Evolutionary conservation across 1,139 yeast species (phyloP).

Genomic region (Magnusiomyces paraingens): DNA sequence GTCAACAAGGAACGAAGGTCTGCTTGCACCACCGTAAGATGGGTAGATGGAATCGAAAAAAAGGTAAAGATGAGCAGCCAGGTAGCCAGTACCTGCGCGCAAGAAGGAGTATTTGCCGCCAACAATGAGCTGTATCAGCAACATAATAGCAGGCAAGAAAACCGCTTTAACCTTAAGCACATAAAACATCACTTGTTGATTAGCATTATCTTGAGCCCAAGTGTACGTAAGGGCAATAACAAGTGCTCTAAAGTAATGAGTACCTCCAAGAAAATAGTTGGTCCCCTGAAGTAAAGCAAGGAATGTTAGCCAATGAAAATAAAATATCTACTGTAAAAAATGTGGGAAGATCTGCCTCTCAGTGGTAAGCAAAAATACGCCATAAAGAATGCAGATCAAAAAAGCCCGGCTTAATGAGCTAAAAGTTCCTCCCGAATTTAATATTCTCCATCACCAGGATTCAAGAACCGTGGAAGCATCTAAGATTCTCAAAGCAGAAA

Average conservation of each 20-base stretch:
- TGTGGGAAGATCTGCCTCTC: too few species aligned
- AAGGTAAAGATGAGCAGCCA: slow-evolving; percentile 33
- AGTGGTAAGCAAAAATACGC: background rate
- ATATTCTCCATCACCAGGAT: slow-evolving; percentile 26
- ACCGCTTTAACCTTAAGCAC: slow-evolving; percentile 31
- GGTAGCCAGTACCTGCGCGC: slow-evolving; percentile 30
- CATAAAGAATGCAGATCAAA: slow-evolving; percentile 5
- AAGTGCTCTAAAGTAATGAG: slow-evolving; percentile 24
- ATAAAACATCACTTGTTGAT: slow-evolving; percentile 25
- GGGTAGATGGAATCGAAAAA: slow-evolving; percentile 27
- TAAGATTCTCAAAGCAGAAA: slow-evolving; percentile 17
- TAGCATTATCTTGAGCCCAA: slow-evolving; percentile 34
- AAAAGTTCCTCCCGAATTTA: slow-evolving; percentile 13
- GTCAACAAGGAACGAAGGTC: slow-evolving; percentile 19
- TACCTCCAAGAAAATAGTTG: slow-evolving; percentile 22
- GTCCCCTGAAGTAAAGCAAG: slow-evolving; percentile 14
- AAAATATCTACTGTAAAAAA: too few species aligned
- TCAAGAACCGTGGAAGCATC: slow-evolving; percentile 26
- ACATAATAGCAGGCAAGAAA: slow-evolving; percentile 32
- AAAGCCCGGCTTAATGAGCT: slow-evolving; percentile 13
- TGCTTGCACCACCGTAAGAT: slow-evolving; percentile 19
- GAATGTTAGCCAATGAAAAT: too few species aligned
- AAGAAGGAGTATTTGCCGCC: slow-evolving; percentile 27
- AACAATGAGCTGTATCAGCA: slow-evolving; percentile 25
- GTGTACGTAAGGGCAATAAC: slow-evolving; percentile 33